Conservation (phyloP, 2,329 filamentous ascomycete genomes). For the Aspergillus brasiliensis region DNA sequence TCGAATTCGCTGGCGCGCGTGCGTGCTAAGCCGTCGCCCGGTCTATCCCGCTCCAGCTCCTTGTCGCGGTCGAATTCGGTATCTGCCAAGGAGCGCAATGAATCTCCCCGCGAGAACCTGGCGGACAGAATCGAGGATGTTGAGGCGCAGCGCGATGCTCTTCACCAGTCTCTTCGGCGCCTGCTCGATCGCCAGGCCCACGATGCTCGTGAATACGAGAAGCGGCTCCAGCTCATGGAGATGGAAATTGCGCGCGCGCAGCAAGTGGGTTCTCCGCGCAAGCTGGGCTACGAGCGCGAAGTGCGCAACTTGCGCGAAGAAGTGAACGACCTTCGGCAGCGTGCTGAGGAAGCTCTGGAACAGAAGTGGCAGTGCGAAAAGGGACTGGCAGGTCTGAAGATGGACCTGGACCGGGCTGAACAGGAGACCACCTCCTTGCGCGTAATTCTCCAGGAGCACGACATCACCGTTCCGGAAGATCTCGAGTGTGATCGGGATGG, state of each 20-base stretch:
- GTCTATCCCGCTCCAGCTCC: conserved; percentile 47
- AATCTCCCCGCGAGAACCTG: conserved; percentile 67
- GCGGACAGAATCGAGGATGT: conserved; percentile 86
- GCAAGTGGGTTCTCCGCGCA: conserved; percentile 65
- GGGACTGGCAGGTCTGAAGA: conserved; percentile 82
- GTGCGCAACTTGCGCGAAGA: conserved; percentile 79
- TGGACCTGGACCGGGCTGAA: conserved; percentile 94
- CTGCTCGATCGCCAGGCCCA: conserved; percentile 82
- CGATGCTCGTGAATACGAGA: conserved; percentile 80
- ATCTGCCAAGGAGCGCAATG: conserved; percentile 51
- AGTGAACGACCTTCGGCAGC: conserved; percentile 77
- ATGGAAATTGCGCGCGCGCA: conserved; percentile 75
- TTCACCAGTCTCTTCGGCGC: conserved; percentile 83
- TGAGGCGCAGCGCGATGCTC: conserved; percentile 87
- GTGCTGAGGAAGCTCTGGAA: conserved; percentile 90
- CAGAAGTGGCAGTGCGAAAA: conserved; percentile 97
- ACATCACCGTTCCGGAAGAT: conserved; percentile 71
- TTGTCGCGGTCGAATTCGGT: conserved; percentile 63
- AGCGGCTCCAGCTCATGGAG: conserved; percentile 76
- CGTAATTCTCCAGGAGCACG: conserved; percentile 75
- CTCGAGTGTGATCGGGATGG: conserved; percentile 50
- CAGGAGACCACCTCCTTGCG: conserved; percentile 87
- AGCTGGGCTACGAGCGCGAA: conserved; percentile 80
- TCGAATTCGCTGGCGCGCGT: conserved; percentile 69
- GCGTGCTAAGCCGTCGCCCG: conserved; percentile 44